A percentile compares a stretch with the other conserved stretches of the same genome.
These are phyloP conservation scores for Calonectria honghensis DNA, from an alignment of 2,329 filamentous ascomycete species.

Conservation along the genomic window DNA sequence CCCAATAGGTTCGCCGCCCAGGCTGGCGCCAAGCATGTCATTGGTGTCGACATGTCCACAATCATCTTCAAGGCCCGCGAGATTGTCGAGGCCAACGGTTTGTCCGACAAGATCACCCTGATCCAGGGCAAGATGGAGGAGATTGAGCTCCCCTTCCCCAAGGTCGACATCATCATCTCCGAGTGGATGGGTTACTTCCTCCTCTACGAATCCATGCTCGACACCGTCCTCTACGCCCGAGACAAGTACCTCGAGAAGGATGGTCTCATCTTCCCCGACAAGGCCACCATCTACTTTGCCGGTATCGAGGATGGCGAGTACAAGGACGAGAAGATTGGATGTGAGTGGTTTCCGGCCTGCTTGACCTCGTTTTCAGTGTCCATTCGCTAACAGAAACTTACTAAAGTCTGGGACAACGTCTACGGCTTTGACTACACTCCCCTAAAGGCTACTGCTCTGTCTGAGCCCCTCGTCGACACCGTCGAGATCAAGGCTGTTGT, in stretches of 20 bases:
- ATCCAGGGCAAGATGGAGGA: slow-evolving; percentile 99
- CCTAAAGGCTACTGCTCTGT: slow-evolving; percentile 93
- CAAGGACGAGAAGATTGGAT: slow-evolving; percentile 99
- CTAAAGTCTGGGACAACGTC: slow-evolving; percentile 97
- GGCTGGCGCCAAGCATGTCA: slow-evolving; percentile 98
- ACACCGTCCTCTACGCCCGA: slow-evolving; percentile 96
- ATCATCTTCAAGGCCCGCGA: slow-evolving; percentile 99
- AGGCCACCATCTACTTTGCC: slow-evolving; percentile 97
- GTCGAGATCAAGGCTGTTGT: slow-evolving; percentile 98
- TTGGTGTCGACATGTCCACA: slow-evolving; percentile 99
- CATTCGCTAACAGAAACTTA: slow-evolving; percentile 26
- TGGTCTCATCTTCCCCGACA: slow-evolving; percentile 98
- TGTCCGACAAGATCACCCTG: slow-evolving; percentile 96
- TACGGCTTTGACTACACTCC: slow-evolving; percentile 98
- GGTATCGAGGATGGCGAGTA: slow-evolving; percentile 99
- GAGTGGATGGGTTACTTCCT: slow-evolving; percentile 99
- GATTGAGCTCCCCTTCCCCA: slow-evolving; percentile 91
- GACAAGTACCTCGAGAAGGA: slow-evolving; percentile 92
- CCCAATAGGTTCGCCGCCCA: slow-evolving; percentile 90
- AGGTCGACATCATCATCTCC: slow-evolving; percentile 99
- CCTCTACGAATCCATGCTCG: slow-evolving; percentile 98
- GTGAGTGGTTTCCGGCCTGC: slow-evolving; percentile 74
- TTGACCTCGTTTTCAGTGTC: not conserved
- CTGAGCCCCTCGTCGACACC: slow-evolving; percentile 97
- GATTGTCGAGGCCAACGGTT: slow-evolving; percentile 93